Evolutionary conservation across 225 moss, liverwort and hornwort genomes (phyloP).

Genomic region (Pseudisothecium myosuroides): DNA sequence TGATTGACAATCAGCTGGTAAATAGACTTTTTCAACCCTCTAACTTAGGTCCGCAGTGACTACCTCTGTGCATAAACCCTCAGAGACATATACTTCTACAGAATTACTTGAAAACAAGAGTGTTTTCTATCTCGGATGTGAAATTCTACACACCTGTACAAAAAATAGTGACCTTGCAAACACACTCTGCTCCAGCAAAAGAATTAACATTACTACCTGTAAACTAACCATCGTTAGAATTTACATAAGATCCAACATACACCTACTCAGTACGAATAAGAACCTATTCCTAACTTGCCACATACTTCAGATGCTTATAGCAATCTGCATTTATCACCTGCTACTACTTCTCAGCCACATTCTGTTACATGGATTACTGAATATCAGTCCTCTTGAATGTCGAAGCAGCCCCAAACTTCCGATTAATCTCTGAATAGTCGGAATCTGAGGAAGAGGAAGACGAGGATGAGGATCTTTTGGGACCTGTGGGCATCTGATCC

Average conservation of each 20-base stretch:
- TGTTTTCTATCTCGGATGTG: not conserved
- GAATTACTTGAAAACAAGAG: not conserved
- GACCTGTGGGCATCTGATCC: conserved; percentile 8
- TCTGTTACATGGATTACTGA: not conserved
- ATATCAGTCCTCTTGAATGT: conserved; percentile 12
- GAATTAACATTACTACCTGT: not conserved
- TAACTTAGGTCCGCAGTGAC: not conserved
- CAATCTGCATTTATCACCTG: not conserved
- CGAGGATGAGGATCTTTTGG: not conserved
- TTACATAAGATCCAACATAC: not conserved
- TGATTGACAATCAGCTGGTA: not conserved
- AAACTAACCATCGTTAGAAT: not conserved
- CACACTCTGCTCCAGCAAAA: not conserved
- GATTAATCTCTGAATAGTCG: not conserved
- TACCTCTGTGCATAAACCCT: not conserved
- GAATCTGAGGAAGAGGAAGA: conserved; percentile 11
- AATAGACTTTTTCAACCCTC: not conserved
- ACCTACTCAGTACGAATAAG: not conserved
- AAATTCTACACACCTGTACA: not conserved
- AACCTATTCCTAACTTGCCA: not conserved
- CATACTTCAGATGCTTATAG: not conserved
- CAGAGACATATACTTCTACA: not conserved
- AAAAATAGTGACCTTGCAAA: not conserved
- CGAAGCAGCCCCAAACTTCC: conserved; percentile 37
- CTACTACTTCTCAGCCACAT: not conserved